phyloP scores from a whole-genome alignment of 2,329 filamentous ascomycete species.

The Fusarium equiseti region DNA sequence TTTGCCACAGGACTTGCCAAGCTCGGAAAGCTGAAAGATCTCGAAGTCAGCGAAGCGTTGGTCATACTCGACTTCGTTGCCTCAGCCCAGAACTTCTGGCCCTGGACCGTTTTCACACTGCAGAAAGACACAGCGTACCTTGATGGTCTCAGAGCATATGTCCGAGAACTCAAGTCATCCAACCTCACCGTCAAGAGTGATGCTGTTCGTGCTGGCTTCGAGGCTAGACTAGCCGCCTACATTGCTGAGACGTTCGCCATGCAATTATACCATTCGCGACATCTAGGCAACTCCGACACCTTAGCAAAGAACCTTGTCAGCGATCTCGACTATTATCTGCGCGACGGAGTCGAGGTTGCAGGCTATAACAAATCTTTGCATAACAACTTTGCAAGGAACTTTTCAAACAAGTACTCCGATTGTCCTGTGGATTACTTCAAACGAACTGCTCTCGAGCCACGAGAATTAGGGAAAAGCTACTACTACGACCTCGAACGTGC shows the following conservation, averaged over 20 bases:
- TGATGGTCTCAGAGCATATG: slow-evolving; percentile 76
- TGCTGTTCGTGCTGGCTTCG: slow-evolving; percentile 67
- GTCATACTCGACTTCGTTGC: slow-evolving; percentile 89
- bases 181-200: slow-evolving; percentile 66
- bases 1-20: slow-evolving; percentile 79
- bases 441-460: slow-evolving; percentile 74
- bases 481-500: slow-evolving; percentile 87
- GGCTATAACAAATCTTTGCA: slow-evolving; percentile 91
- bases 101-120: slow-evolving; percentile 88
- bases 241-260: slow-evolving; percentile 91
- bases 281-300: slow-evolving; percentile 73
- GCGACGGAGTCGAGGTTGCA: slow-evolving; percentile 81
- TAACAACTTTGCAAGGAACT: slow-evolving; percentile 85
- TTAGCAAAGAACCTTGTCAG: slow-evolving; percentile 79
- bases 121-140: slow-evolving; percentile 81
- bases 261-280: slow-evolving; percentile 87
- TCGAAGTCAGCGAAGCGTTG: slow-evolving; percentile 75
- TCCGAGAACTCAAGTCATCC: slow-evolving; percentile 68
- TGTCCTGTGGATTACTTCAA: slow-evolving; percentile 84
- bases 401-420: slow-evolving; percentile 80
- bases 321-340: slow-evolving; percentile 82
- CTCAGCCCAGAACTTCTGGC: slow-evolving; percentile 92
- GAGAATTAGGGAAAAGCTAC: slow-evolving; percentile 78
- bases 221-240: slow-evolving; percentile 81
- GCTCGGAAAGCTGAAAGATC: slow-evolving; percentile 72